These are phyloP conservation scores for Colletotrichum filicis DNA, from an alignment of 2,329 filamentous ascomycete genomes.

Conservation along the genomic window DNA sequence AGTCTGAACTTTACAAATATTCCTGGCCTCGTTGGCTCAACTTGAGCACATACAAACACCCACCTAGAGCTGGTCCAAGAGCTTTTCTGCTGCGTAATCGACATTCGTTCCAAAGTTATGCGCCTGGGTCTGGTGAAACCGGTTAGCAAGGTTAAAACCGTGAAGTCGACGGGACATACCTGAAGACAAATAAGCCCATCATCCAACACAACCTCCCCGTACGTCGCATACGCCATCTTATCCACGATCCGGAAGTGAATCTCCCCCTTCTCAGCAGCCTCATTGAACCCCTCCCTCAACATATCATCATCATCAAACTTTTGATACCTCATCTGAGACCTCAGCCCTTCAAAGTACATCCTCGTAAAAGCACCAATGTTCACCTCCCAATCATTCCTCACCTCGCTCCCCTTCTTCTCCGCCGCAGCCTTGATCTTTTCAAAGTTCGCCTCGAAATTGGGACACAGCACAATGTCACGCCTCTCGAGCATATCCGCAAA, in stretches of 20 bases:
- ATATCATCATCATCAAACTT: constrained; percentile 61
- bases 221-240: constrained; percentile 51
- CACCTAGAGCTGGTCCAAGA: constrained; percentile 48
- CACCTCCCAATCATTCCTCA: constrained; percentile 54
- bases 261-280: constrained; percentile 55
- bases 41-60: background rate
- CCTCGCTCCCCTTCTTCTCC: constrained; percentile 42
- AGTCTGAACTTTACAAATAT: background rate
- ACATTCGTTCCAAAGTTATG: constrained; percentile 51
- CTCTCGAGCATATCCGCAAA: constrained; percentile 48
- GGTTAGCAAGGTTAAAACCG: background rate
- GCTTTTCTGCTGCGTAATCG: constrained; percentile 44
- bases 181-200: constrained; percentile 62
- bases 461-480: constrained; percentile 55
- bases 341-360: constrained; percentile 58
- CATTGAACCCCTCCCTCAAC: constrained; percentile 59
- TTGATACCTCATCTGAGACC: constrained; percentile 51
- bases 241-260: constrained; percentile 60
- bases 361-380: constrained; percentile 53
- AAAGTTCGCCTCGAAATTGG: constrained; percentile 58
- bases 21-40: background rate
- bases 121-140: constrained; percentile 43
- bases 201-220: constrained; percentile 60
- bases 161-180: constrained; percentile 42
- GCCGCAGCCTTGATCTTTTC: constrained; percentile 50